Conservation (phyloP, 805 yeast species). For the Wickerhamomyces alni region DNA sequence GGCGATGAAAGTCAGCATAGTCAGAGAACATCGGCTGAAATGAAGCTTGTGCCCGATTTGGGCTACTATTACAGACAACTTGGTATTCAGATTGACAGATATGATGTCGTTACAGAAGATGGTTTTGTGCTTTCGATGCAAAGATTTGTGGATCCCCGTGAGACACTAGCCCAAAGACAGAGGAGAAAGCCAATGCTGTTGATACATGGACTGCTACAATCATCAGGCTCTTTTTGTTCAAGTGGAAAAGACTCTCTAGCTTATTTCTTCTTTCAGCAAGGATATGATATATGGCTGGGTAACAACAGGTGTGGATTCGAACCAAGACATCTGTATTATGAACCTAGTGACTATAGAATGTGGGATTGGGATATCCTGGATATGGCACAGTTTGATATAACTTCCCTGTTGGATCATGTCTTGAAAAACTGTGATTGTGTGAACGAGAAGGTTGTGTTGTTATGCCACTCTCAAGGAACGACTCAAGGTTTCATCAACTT, state of each 20-base stretch:
- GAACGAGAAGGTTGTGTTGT: constrained; percentile 46
- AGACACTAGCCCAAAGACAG: constrained; percentile 19
- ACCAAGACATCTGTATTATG: constrained; percentile 53
- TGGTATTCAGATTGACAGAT: constrained; percentile 53
- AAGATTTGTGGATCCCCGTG: constrained; percentile 48
- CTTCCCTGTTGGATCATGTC: constrained; percentile 63
- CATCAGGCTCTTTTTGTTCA: constrained; percentile 80
- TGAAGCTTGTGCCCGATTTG: constrained; percentile 44
- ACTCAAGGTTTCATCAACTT: constrained; percentile 75
- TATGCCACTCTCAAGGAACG: constrained; percentile 93
- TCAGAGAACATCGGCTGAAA: constrained; percentile 23
- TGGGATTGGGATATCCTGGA: constrained; percentile 96
- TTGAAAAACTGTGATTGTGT: constrained; percentile 28
- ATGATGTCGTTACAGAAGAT: constrained; percentile 65
- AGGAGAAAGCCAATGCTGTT: constrained; percentile 59
- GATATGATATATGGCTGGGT: constrained; percentile 89
- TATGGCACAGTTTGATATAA: constrained; percentile 73
- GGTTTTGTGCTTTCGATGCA: constrained; percentile 70
- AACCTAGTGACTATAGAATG: constrained; percentile 42
- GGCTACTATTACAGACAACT: constrained; percentile 61
- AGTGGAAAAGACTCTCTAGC: constrained; percentile 80
- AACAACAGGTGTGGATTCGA: constrained; percentile 84
- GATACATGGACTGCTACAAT: constrained; percentile 83
- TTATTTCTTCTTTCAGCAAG: constrained; percentile 42
- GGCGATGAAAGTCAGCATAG: constrained; percentile 9